Evolutionary conservation across 331 rosid species (phyloP), one percentile per base, ranked within the genome.

Genomic region (Quercus phellos): DNA sequence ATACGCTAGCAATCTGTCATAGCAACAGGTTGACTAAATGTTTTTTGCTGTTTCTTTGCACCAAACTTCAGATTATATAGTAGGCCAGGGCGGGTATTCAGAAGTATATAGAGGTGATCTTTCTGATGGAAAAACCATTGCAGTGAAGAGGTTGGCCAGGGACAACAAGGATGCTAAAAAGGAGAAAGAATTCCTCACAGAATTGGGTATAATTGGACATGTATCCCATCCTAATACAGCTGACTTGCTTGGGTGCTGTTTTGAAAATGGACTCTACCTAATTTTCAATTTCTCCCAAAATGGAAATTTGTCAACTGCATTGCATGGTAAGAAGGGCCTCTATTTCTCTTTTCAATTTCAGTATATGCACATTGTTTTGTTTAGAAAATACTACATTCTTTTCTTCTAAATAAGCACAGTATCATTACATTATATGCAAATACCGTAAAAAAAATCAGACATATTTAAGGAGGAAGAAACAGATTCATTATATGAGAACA

Each of bases 101-200:
- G 99, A 90, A 73, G 99, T 94, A 35, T 94, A 90, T 77, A 90
- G 75, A 85, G 99, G 96, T 38, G 87, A 84, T 74, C 86, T 90
- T 77, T 61, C 77, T 55, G 83, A 90, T 81, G 97, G 96, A 69
- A 10, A 72, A 77, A 72, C 74, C 63, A 92, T 94, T 50, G 99
- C 98, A 5, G 97, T 92, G 87, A 94, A 94, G 88, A 88, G 93
- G 72, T 86, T 94, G 78, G 86, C 99, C 43, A 90, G 83, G 83
- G 94, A 90, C 90, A 88, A 90, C 91, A 90, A 81, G 24, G 82
- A 92, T 73, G 89, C 91, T 32, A 89, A 86, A 80, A 92, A 94
- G 82, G 99, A 92, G 82, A 94, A 87, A 56, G 97, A 92, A 78
- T 94, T 94, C 70, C 97, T 94, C 35, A 88, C 87, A 92, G 97